Conservation (phyloP, 2,329 filamentous ascomycete genomes). For the Phyllosticta capitalensis region DNA sequence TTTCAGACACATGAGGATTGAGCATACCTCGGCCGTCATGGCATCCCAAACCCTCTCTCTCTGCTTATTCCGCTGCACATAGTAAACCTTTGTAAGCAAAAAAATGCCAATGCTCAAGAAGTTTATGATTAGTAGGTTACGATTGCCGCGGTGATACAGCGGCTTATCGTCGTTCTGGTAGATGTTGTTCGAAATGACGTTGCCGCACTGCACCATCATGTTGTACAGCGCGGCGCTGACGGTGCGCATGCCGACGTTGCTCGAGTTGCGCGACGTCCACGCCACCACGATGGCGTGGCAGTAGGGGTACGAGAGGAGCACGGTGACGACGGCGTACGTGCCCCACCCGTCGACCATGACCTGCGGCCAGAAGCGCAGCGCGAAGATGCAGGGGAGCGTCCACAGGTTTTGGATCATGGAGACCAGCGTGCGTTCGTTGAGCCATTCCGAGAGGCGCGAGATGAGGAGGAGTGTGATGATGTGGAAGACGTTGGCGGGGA, state of each 20-base stretch:
- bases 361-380: constrained; percentile 39
- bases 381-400: constrained; percentile 50
- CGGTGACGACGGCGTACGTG: constrained; percentile 42
- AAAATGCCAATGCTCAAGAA: constrained; percentile 25
- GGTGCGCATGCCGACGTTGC: constrained; percentile 30
- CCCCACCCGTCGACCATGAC: constrained; percentile 38
- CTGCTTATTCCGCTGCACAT: constrained; percentile 32
- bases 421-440: constrained; percentile 39
- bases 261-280: constrained; percentile 31
- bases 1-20: too few relatives aligned
- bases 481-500: constrained; percentile 35
- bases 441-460: constrained; percentile 37
- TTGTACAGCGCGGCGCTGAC: constrained; percentile 33
- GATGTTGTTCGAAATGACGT: constrained; percentile 39
- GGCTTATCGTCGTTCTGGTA: constrained; percentile 40
- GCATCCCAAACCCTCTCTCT: constrained; percentile 21
- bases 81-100: constrained; percentile 29
- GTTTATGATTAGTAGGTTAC: constrained; percentile 24
- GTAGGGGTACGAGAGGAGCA: constrained; percentile 47
- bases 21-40: constrained; percentile 15
- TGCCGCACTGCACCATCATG: constrained; percentile 39
- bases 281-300: constrained; percentile 34
- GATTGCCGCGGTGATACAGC: constrained; percentile 35
- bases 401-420: constrained; percentile 46
- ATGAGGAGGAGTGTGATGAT: constrained; percentile 35